A percentile compares a stretch with the other conserved stretches of the same genome.
phyloP scores from a whole-genome alignment of 225 moss, liverwort and hornwort genomes.

The Polytrichum commune region DNA sequence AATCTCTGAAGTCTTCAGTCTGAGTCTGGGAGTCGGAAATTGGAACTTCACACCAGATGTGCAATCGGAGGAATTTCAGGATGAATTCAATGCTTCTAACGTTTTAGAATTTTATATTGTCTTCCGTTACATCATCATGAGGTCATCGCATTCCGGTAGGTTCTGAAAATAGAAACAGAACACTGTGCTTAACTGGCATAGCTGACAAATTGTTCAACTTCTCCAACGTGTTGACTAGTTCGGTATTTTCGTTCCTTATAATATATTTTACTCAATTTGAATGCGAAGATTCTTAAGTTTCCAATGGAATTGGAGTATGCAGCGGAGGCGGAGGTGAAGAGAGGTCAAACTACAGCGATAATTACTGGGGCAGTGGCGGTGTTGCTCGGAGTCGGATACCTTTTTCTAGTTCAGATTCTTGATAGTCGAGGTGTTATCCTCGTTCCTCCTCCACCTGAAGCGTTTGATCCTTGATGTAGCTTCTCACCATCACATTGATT shows the following conservation, averaged over 20 bases:
- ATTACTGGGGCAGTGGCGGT: slow-evolving; percentile 73
- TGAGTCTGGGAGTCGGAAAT: not conserved
- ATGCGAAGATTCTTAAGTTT: not conserved
- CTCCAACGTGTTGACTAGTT: too few relatives aligned
- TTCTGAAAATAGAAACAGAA: too few relatives aligned
- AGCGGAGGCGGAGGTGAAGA: slow-evolving; percentile 50
- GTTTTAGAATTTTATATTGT: too few relatives aligned
- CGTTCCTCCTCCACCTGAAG: slow-evolving; percentile 80
- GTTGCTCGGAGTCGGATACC: slow-evolving; percentile 73
- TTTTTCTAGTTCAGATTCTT: slow-evolving; percentile 70
- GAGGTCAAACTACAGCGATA: slow-evolving; percentile 61
- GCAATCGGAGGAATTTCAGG: too few relatives aligned
- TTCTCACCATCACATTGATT: not conserved
- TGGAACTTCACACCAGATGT: too few relatives aligned
- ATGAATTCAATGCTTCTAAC: too few relatives aligned
- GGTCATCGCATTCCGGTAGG: too few relatives aligned
- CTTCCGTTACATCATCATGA: too few relatives aligned
- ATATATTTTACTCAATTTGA: not conserved
- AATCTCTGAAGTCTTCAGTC: not conserved
- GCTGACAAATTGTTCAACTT: too few relatives aligned
- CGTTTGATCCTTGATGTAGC: slow-evolving; percentile 54
- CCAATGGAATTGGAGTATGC: slow-evolving; percentile 16
- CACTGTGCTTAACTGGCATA: too few relatives aligned
- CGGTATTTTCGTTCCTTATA: too few relatives aligned
- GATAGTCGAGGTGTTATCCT: slow-evolving; percentile 79